Evolutionary conservation across 2,329 filamentous ascomycete genomes (phyloP).

Genomic region (Aspergillus costaricaensis): DNA sequence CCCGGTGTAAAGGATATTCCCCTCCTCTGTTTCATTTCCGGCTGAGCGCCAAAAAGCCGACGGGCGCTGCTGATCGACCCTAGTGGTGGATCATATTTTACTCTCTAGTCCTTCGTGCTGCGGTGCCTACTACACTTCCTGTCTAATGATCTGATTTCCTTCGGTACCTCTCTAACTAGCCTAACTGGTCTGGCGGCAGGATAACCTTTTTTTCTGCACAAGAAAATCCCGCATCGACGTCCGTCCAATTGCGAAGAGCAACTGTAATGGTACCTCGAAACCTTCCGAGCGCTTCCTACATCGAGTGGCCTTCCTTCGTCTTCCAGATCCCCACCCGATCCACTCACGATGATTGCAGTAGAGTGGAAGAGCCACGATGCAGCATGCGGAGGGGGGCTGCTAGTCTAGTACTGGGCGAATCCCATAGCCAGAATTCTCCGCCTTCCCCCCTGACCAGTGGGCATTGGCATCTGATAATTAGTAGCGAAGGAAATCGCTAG

Average conservation of each 20-base stretch:
- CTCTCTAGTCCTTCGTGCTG: background rate
- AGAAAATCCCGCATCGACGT: constrained; percentile 7
- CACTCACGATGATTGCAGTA: constrained; percentile 5
- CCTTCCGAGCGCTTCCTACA: background rate
- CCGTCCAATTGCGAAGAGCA: background rate
- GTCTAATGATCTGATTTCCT: constrained; percentile 5
- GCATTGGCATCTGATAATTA: constrained; percentile 6
- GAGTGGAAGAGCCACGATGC: constrained; percentile 5
- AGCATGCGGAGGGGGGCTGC: background rate
- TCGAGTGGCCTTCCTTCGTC: constrained; percentile 5
- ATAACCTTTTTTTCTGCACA: constrained; percentile 8
- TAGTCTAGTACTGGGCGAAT: background rate
- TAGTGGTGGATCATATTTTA: constrained; percentile 6
- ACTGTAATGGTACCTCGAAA: constrained; percentile 1
- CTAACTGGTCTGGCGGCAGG: background rate
- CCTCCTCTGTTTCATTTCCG: background rate
- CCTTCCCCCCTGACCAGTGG: constrained; percentile 13
- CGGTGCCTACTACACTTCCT: background rate
- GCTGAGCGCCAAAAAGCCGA: background rate
- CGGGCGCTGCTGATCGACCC: constrained; percentile 7
- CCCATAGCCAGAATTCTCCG: constrained; percentile 8
- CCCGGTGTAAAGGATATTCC: background rate
- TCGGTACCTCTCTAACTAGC: background rate
- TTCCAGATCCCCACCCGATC: constrained; percentile 4
- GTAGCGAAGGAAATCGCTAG: constrained; percentile 1